Evolutionary conservation across 768 basidiomycete species (phyloP).

Genomic region (Auricularia heimuer): DNA sequence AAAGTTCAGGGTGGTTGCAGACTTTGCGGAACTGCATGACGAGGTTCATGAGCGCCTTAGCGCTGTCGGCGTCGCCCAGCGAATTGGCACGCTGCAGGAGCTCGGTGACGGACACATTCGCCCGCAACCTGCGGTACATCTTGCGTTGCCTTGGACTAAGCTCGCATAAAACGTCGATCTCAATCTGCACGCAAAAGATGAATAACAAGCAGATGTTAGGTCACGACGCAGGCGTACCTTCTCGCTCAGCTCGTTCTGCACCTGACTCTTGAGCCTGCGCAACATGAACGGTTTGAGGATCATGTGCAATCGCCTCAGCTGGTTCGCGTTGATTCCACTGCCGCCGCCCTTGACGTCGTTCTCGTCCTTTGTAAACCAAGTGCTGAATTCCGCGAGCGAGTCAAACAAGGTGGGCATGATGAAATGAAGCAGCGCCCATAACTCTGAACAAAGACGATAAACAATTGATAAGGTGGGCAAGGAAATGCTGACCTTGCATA

Average conservation of each 20-base stretch:
- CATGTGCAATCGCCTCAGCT: conserved; percentile 92
- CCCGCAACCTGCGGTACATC: conserved; percentile 80
- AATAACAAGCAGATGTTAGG: neutral
- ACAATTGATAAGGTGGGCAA: neutral
- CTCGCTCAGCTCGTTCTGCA: conserved; percentile 98
- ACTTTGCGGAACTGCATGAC: conserved; percentile 99
- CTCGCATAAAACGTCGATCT: conserved; percentile 90
- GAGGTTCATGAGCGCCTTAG: conserved; percentile 93
- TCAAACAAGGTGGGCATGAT: conserved; percentile 99
- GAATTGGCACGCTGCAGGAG: conserved; percentile 88
- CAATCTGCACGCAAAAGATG: conserved; percentile 52
- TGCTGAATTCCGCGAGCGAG: conserved; percentile 97
- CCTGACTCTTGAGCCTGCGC: conserved; percentile 90
- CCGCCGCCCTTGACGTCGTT: conserved; percentile 88
- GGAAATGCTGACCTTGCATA: conserved; percentile 73
- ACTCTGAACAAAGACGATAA: conserved; percentile 39
- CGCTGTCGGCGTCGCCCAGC: conserved; percentile 82
- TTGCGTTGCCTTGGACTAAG: conserved; percentile 85
- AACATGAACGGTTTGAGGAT: conserved; percentile 99
- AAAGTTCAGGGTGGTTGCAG: conserved; percentile 97
- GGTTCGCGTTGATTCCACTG: conserved; percentile 87
- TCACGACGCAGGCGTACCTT: conserved; percentile 47
- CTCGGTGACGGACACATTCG: conserved; percentile 91
- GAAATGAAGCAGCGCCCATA: conserved; percentile 98
- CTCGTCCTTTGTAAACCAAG: conserved; percentile 99